Percentiles rank a stretch among this genome's conserved stretches.
These are phyloP conservation scores for Podospora appendiculata DNA, from an alignment of 495 filamentous ascomycete species.

Conservation along the genomic window DNA sequence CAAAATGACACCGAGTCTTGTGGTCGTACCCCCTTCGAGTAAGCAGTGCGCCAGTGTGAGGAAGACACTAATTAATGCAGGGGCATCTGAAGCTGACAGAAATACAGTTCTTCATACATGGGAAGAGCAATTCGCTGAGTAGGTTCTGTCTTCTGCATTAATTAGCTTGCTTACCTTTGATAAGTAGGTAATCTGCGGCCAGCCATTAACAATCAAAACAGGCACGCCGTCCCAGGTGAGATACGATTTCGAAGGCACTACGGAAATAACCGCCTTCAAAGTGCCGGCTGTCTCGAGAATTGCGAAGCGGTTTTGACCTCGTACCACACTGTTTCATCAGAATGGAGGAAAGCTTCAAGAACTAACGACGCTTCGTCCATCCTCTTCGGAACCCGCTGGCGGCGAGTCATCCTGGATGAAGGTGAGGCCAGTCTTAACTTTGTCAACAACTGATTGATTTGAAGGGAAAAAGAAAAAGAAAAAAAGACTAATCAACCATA, in stretches of 20 bases:
- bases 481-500: slow-evolving; percentile 3
- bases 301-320: slow-evolving; percentile 28
- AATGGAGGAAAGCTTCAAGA: slow-evolving; percentile 16
- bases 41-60: background rate
- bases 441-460: background rate
- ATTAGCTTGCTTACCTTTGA: background rate
- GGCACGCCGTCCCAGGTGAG: background rate
- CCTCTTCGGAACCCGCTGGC: slow-evolving; percentile 27
- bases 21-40: slow-evolving; percentile 32
- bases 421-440: slow-evolving; percentile 15
- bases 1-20: background rate
- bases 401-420: slow-evolving; percentile 40
- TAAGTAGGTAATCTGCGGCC: background rate
- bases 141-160: background rate
- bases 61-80: background rate
- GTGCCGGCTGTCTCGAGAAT: slow-evolving; percentile 3
- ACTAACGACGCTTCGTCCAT: background rate
- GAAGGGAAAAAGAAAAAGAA: too few relatives aligned
- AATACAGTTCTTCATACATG: slow-evolving; percentile 25
- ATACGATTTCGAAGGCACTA: slow-evolving; percentile 25
- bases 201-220: background rate
- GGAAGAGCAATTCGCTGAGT: slow-evolving; percentile 25
- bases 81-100: background rate
- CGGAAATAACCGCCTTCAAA: slow-evolving; percentile 16
- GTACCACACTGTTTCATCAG: slow-evolving; percentile 30